Percentiles rank a stretch among this genome's conserved stretches.
Evolutionary conservation across 108 stramenopile genomes (phyloP).

Genomic region (Nitzschia sp.): DNA sequence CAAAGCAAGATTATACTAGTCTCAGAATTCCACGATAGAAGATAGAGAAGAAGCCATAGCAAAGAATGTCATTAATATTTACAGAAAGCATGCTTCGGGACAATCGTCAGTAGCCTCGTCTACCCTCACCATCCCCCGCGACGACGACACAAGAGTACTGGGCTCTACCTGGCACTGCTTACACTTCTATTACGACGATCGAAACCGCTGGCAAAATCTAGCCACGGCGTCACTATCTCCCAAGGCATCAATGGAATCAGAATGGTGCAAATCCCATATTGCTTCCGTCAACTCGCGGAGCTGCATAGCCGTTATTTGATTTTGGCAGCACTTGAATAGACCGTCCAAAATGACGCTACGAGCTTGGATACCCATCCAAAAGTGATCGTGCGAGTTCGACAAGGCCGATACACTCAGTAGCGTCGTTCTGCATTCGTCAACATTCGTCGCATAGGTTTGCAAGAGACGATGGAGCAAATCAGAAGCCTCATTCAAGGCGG

Average conservation of each 20-base stretch:
- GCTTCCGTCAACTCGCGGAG: slow-evolving; percentile 10
- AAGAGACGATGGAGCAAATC: neutral
- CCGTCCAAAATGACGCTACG: neutral
- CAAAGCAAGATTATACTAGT: too few relatives aligned
- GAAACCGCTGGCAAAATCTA: slow-evolving; percentile 15
- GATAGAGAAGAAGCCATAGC: too few relatives aligned
- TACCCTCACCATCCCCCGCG: too few relatives aligned
- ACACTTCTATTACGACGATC: too few relatives aligned
- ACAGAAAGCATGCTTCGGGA: too few relatives aligned
- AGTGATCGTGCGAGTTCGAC: neutral
- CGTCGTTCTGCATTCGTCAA: neutral
- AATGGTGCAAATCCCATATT: slow-evolving; percentile 34
- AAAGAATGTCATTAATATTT: too few relatives aligned
- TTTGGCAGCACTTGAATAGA: slow-evolving; percentile 4
- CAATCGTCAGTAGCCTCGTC: too few relatives aligned
- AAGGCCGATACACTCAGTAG: slow-evolving; percentile 9
- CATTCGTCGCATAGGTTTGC: neutral
- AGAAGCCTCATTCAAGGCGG: neutral
- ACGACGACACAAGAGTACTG: too few relatives aligned
- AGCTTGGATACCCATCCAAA: neutral
- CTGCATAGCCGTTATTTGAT: neutral
- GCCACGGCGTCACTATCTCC: slow-evolving; percentile 24
- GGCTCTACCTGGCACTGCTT: too few relatives aligned
- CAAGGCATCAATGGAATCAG: slow-evolving; percentile 18
- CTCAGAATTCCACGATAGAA: too few relatives aligned